Conservation (phyloP, 2,329 filamentous ascomycete genomes). For the Aplosporella prunicola region DNA sequence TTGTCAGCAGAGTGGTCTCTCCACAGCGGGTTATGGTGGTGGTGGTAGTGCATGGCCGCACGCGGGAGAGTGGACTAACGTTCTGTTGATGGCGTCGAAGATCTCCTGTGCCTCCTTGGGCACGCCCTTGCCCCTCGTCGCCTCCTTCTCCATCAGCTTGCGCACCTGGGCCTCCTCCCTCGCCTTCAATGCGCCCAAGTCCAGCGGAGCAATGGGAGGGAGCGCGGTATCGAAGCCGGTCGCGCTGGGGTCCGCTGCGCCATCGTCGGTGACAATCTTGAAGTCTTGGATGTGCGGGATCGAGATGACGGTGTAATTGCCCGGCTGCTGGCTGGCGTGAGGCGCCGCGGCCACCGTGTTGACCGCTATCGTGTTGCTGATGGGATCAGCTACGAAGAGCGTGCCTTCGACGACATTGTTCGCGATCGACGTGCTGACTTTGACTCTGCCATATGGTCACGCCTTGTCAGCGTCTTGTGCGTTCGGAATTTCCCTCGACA, state of each 20-base stretch:
- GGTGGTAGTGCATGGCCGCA: not conserved
- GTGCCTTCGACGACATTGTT: conserved; percentile 49
- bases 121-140: conserved; percentile 51
- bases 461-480: no score
- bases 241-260: conserved; percentile 16
- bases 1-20: no score
- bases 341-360: conserved; percentile 42
- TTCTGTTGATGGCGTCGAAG: conserved; percentile 52
- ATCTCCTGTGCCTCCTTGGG: conserved; percentile 53
- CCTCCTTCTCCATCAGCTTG: conserved; percentile 48
- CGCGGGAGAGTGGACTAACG: conserved; percentile 26
- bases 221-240: conserved; percentile 36
- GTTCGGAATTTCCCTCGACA: no score
- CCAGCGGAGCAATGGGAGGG: conserved; percentile 42
- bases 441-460: conserved; percentile 37
- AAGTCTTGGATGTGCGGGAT: conserved; percentile 50
- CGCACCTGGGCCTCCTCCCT: conserved; percentile 48
- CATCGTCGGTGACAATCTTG: conserved; percentile 34
- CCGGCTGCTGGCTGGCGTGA: conserved; percentile 34
- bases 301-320: conserved; percentile 53
- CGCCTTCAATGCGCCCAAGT: conserved; percentile 44
- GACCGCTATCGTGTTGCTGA: conserved; percentile 52
- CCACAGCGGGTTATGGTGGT: not conserved
- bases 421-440: conserved; percentile 35
- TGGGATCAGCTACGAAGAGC: conserved; percentile 52